Base-by-base conservation (phyloP, 352 stramenopile genomes). In the Elongisporangium anandrum region DNA sequence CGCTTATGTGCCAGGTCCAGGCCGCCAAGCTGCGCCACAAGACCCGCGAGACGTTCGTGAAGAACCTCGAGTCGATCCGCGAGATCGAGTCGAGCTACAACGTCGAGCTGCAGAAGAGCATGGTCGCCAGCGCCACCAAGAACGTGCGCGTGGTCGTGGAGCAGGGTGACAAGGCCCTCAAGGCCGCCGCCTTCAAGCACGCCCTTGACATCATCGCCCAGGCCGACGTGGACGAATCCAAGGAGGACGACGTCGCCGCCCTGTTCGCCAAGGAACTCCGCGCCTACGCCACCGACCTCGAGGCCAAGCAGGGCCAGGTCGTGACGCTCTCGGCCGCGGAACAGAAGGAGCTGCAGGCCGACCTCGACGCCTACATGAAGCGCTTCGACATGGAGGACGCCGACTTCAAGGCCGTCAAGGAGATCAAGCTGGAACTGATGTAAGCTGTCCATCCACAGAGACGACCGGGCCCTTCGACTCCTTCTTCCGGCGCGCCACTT, bases 331-430 rank as follows among this genome's bases (percentile, higher is more conserved):
- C 85, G 64, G 72, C 58, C 15, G 85, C 75, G 26, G 85, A 94
- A 65, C 85, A 94, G 68, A 85, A 73, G 66, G 82, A 92, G 63
- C 72, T 94, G 24, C 83, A 94, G 80, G 81, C 78, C 47, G 85
- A 92, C 60, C 64, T 94, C 24, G 82, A 94, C 60, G 81, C 85
- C 21, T 94, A 92, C 81, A 89, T 92, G 78, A 92, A 92, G 72
- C 83, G 83, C 60, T 90, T 90, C 68, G 81, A 79, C 64, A 68
- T 94, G 60, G 81, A 92, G 61, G 70, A 84, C 52, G 85, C 79
- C 52, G 76, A 87, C 59, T 85, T 94, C 63, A 90, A 87, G 82
- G 82, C 85, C 53, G 69, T 79, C 38, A 92, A 82, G 66, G 85
- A 94, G 70, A 76, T 92, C 69, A 94, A 92, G 80, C 62, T 92